A percentile compares a stretch with the other conserved stretches of the same genome.
Conservation (phyloP, 2,329 filamentous ascomycete species). For the Scleromitrula shiraiana region DNA sequence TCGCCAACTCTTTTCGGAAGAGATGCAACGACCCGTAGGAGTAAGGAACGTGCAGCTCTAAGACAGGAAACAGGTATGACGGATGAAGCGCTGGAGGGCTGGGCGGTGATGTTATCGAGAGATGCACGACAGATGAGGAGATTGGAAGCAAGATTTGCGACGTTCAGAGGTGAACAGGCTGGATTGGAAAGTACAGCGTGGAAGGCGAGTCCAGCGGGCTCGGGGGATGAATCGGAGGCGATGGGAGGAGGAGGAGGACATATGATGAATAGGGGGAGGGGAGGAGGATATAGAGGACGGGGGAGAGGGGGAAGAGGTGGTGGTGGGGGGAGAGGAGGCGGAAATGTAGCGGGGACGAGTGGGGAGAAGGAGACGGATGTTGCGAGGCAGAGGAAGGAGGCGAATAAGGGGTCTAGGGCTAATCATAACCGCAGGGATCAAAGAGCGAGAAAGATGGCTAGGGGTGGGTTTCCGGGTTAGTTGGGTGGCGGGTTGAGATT, state of each 20-base stretch:
- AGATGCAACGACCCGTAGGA: conserved; percentile 60
- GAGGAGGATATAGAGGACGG: conserved; percentile 39
- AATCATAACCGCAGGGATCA: conserved; percentile 81
- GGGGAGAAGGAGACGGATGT: conserved; percentile 65
- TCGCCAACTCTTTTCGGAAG: conserved; percentile 61
- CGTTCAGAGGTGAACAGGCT: conserved; percentile 58
- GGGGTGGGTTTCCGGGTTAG: conserved; percentile 37
- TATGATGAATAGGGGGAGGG: conserved; percentile 32
- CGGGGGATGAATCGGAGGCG: conserved; percentile 50
- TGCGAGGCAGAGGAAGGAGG: conserved; percentile 70
- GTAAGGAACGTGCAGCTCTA: conserved; percentile 53
- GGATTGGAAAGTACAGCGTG: conserved; percentile 61
- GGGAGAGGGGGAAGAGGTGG: conserved; percentile 39
- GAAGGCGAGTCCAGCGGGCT: conserved; percentile 43
- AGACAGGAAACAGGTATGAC: conserved; percentile 78
- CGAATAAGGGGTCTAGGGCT: conserved; percentile 70
- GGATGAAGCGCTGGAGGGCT: conserved; percentile 90
- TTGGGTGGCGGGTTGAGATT: too few species aligned
- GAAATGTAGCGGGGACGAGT: conserved; percentile 55
- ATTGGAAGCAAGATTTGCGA: conserved; percentile 62
- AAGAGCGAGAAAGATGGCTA: conserved; percentile 57
- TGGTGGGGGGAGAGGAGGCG: conserved; percentile 45
- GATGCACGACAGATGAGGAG: conserved; percentile 60
- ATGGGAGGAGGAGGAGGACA: conserved; percentile 33
- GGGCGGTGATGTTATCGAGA: conserved; percentile 76